phyloP scores from a whole-genome alignment of 305 asterid species.

The Rubia occidens region DNA sequence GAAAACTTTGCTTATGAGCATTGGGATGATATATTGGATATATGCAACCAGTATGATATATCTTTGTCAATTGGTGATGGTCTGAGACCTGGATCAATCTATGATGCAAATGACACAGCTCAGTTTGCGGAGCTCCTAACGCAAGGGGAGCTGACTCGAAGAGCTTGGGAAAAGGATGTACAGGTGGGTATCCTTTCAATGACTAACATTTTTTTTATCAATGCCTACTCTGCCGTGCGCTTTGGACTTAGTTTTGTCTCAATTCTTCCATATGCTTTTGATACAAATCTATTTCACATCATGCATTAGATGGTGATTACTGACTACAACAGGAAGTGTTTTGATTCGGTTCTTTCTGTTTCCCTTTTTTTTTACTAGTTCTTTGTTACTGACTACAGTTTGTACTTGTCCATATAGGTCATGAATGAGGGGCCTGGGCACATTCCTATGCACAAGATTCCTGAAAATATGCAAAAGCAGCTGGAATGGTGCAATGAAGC shows the following conservation, averaged over 20 bases:
- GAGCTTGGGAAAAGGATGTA: constrained; percentile 97
- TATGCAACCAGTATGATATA: constrained; percentile 84
- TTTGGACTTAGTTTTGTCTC: background rate
- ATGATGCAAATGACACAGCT: constrained; percentile 91
- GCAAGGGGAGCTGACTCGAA: constrained; percentile 83
- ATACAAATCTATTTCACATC: background rate
- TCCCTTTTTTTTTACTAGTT: background rate
- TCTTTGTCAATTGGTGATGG: constrained; percentile 93
- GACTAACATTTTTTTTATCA: background rate
- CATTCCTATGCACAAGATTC: constrained; percentile 84
- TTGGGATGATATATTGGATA: constrained; percentile 91
- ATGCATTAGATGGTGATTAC: background rate
- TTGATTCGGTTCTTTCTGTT: background rate
- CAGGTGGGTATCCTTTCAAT: constrained; percentile 40
- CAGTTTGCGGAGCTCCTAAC: constrained; percentile 94
- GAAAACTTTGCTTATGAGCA: constrained; percentile 95
- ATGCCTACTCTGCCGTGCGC: background rate
- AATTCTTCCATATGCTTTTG: background rate
- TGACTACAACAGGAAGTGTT: background rate
- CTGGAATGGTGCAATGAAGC: constrained; percentile 94
- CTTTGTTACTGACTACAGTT: background rate
- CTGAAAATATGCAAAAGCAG: constrained; percentile 90
- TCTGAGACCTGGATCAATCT: constrained; percentile 89
- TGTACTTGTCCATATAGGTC: constrained; percentile 39
- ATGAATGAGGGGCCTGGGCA: constrained; percentile 99